phyloP scores from a whole-genome alignment of 176 grass and related monocot genomes.

The Aegilops speltoides region DNA sequence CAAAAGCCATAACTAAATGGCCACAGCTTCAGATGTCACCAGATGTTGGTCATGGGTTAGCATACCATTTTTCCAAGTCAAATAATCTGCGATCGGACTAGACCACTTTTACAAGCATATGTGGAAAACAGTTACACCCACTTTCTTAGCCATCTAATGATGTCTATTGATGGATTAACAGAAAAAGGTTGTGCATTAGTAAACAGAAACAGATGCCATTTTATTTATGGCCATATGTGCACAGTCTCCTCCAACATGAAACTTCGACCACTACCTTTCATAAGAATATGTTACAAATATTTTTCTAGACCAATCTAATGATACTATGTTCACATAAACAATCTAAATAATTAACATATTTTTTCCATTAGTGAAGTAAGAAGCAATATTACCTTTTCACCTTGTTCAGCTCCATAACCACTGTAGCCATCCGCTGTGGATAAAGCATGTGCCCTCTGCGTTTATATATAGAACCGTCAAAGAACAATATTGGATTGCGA shows the following conservation, averaged over 20 bases:
- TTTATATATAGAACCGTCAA: constrained; percentile 12
- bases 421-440: constrained; percentile 89
- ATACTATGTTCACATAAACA: not conserved
- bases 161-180: not conserved
- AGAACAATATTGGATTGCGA: not conserved
- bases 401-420: constrained; percentile 99
- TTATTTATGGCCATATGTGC: not conserved
- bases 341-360: not conserved
- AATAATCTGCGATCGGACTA: not conserved
- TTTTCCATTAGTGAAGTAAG: not conserved
- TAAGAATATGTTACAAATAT: not conserved
- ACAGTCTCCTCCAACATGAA: not conserved
- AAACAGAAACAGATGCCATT: not conserved
- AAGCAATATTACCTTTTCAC: constrained; percentile 76
- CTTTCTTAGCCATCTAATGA: not conserved
- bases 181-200: not conserved
- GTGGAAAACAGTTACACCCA: not conserved
- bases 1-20: not conserved
- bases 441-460: constrained; percentile 69
- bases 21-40: not conserved
- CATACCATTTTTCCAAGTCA: not conserved
- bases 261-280: not conserved
- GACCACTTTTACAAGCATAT: not conserved
- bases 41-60: not conserved
- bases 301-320: not conserved